Base-by-base conservation (phyloP, 148 eudicot genomes). In the Fagopyrum homotropicum region DNA sequence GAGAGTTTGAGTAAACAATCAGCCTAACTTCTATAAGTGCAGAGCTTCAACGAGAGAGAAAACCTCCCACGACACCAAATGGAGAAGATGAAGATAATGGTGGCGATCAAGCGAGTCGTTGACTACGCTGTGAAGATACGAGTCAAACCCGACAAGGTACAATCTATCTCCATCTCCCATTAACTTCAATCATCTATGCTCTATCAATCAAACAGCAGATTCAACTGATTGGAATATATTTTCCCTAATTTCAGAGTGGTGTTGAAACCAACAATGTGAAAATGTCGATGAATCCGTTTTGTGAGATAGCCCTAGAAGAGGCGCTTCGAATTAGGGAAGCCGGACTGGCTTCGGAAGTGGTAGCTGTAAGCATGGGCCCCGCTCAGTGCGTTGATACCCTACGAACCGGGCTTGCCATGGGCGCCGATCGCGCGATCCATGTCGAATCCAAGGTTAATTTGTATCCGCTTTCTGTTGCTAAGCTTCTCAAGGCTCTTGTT, bases 251-350 rank as follows among this genome's bases (percentile, higher is more conserved):
- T 12, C 84, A 91, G 98, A 90, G 84, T 45, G 99, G 99, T 1
- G 97, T 95, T 5, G 99, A 92, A 80, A 89, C 91, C 12, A 82
- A 78, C 55, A 95, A 95, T 73, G 91, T 90, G 74, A 95, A 95
- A 86, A 95, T 95, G 98, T 95, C 99, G 56, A 95, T 95, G 99
- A 90, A 95, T 82, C 99, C 99, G 5, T 95, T 95, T 64, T 95
- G 99, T 59, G 99, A 95, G 76, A 95, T 95, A 46, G 99, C 90
- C 0, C 63, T 95, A n/a, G 99, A 95, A 79, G 99, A 95, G 78
- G 99, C 99, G 6, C 75, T 95, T n/a, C 83, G 89, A 43, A 82
- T 95, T 11, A 80, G 74, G 75, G 97, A 95, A 70, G 72, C 93
- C 3, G 99, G 99, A n/a, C 75, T 84, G 74, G 99, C 93, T n/a